Percentiles rank a stretch among this genome's conserved stretches.
Evolutionary conservation across 2,329 filamentous ascomycete species (phyloP).

Genomic region (Dactylellina haptotyla): DNA sequence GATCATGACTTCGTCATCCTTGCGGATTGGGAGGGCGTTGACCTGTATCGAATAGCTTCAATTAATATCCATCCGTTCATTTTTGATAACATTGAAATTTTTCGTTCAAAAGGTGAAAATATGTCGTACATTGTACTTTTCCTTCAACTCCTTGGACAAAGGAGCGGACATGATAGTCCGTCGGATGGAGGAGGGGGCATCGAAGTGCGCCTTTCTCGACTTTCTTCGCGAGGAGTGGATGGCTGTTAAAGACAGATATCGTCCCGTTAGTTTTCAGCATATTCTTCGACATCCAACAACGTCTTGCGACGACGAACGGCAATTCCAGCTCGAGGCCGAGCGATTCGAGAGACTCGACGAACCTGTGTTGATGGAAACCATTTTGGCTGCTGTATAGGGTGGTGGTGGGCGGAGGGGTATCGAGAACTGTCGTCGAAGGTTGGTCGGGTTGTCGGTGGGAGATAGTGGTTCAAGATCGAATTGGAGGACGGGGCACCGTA

Average conservation of each 20-base stretch:
- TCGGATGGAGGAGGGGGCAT: slow-evolving; percentile 90
- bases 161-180: slow-evolving; percentile 97
- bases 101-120: not conserved
- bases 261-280: slow-evolving; percentile 15
- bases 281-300: not conserved
- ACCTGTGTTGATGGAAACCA: slow-evolving; percentile 51
- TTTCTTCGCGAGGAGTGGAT: slow-evolving; percentile 90
- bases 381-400: slow-evolving; percentile 28
- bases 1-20: slow-evolving; percentile 94
- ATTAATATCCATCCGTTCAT: slow-evolving; percentile 13
- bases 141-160: slow-evolving; percentile 94
- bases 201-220: slow-evolving; percentile 98
- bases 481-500: not conserved
- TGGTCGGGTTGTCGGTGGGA: slow-evolving; percentile 57
- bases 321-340: not conserved
- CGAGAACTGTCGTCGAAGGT: slow-evolving; percentile 13
- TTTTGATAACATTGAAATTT: not conserved
- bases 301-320: not conserved
- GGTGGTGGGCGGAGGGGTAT: slow-evolving; percentile 11
- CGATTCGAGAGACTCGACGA: slow-evolving; percentile 12
- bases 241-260: slow-evolving; percentile 62
- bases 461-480: slow-evolving; percentile 33
- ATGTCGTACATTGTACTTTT: slow-evolving; percentile 93
- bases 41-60: slow-evolving; percentile 68
- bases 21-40: slow-evolving; percentile 94